Percentiles rank a stretch among this genome's conserved stretches.
phyloP scores from a whole-genome alignment of 805 yeast genomes.

The Candida stauntonica region DNA sequence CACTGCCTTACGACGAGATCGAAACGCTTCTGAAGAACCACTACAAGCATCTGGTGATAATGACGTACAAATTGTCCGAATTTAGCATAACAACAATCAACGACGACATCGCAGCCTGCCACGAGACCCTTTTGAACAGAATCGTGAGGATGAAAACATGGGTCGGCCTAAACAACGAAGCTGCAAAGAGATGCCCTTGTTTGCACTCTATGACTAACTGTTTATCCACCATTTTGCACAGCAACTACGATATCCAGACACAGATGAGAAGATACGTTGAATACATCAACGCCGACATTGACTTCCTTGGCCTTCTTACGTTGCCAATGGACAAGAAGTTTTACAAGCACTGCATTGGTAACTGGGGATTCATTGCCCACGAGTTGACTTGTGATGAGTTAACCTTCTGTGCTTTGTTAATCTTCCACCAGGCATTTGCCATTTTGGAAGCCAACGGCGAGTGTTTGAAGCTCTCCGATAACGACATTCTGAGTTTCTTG shows the following conservation, averaged over 20 bases:
- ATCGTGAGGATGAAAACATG: constrained; percentile 37
- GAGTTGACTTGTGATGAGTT: constrained; percentile 61
- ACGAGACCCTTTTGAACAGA: constrained; percentile 26
- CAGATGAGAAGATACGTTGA: constrained; percentile 19
- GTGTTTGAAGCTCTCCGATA: constrained; percentile 28
- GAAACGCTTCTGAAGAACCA: constrained; percentile 16
- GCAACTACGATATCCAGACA: constrained; percentile 11
- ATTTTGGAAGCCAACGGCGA: constrained; percentile 17
- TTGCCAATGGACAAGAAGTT: constrained; percentile 26
- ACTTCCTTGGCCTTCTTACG: constrained; percentile 23
- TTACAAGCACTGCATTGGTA: constrained; percentile 39
- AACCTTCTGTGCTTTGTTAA: constrained; percentile 51
- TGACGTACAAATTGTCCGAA: constrained; percentile 16
- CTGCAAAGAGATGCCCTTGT: constrained; percentile 21
- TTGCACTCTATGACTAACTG: constrained; percentile 35
- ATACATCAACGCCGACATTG: constrained; percentile 27
- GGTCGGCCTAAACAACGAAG: constrained; percentile 34
- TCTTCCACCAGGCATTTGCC: constrained; percentile 43
- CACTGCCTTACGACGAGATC: constrained; percentile 11
- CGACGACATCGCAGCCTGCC: constrained; percentile 18
- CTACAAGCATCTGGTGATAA: constrained; percentile 23
- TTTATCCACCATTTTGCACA: constrained; percentile 22
- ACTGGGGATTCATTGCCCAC: constrained; percentile 73
- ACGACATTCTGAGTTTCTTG: constrained; percentile 53
- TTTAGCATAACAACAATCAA: constrained; percentile 19